These are phyloP conservation scores for Penicillium sp. DNA, from an alignment of 2,329 filamentous ascomycete genomes.

Conservation along the genomic window DNA sequence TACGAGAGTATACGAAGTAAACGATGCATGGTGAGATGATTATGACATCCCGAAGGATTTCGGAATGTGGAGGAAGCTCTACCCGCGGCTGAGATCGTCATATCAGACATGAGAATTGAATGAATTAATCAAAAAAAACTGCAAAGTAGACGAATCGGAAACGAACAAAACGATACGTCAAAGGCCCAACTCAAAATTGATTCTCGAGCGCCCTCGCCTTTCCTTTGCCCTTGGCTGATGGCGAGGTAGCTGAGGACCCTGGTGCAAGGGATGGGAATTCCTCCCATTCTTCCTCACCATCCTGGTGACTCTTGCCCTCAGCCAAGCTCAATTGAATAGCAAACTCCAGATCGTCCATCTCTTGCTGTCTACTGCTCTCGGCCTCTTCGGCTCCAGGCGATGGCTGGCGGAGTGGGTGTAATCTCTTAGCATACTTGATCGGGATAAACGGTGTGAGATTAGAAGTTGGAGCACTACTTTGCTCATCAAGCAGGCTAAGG, in stretches of 20 bases:
- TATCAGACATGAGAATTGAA: too few species aligned
- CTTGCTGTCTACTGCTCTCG: slow-evolving; percentile 44
- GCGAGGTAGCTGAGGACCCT: slow-evolving; percentile 19
- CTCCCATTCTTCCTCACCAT: slow-evolving; percentile 24
- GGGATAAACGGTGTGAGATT: slow-evolving; percentile 30
- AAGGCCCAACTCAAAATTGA: too few species aligned
- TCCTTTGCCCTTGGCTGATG: slow-evolving; percentile 33
- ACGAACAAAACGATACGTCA: too few species aligned
- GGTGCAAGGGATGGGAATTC: slow-evolving; percentile 33
- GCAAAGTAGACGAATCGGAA: too few species aligned
- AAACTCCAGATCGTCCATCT: slow-evolving; percentile 60
- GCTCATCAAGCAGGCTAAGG: slow-evolving; percentile 47
- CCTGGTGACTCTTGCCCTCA: slow-evolving; percentile 54
- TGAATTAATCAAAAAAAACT: too few species aligned
- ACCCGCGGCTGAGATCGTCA: too few species aligned
- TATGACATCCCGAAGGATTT: too few species aligned
- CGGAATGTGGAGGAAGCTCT: too few species aligned
- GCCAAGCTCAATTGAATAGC: slow-evolving; percentile 62
- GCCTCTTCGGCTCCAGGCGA: slow-evolving; percentile 21
- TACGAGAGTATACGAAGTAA: too few species aligned
- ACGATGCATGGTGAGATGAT: too few species aligned
- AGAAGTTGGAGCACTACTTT: slow-evolving; percentile 13
- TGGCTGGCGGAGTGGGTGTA: slow-evolving; percentile 17
- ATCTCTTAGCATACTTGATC: slow-evolving; percentile 38
- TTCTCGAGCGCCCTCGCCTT: slow-evolving; percentile 29